Base-by-base conservation (phyloP, 176 grass and related monocot genomes). In the Echinochloa phyllopogon region DNA sequence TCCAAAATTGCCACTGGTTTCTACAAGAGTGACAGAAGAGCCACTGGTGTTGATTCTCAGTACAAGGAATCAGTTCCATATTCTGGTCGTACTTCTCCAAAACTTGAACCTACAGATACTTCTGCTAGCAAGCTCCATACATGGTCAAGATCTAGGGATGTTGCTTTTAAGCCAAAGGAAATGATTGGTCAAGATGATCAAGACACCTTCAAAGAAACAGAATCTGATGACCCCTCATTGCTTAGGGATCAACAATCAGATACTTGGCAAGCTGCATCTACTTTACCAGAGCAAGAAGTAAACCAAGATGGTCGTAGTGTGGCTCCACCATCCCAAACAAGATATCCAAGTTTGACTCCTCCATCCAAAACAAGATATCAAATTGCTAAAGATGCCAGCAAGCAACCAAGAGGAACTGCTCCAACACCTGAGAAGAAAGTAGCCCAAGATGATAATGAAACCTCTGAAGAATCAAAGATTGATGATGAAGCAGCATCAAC, bases 141-240 rank as follows among this genome's bases (percentile, higher is more conserved):
- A 25, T 33, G 29, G 29, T 33, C 29, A 72, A 52, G 56, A 64
- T 68, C 59, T 18, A 57, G 55, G 55, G 75, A 72, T 24, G 45
- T 27, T 72, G 21, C 69, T 44, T 72, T 72, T 25, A 72, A 49
- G n/a, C 43, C 42, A 29, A 49, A 72, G n/a, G 4, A 78, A 78
- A 78, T 23, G 18, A 55, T 69, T 53, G 39, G 18, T 55, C 58
- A 91, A 47, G 59, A 76, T 51, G 57, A 66, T 85, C 63, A 69
- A 59, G 83, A 23, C 39, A 58, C 13, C 13, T 75, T 47, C 50
- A 63, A 67, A 75, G 85, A 87, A 67, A 45, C 69, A 81, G 66
- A 65, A 36, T 61, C 10, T 12, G 43, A 53, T 62, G 51, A 49
- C 47, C 11, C 42, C 69, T n/a, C 33, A 38, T 62, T 71, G n/a